Base-by-base conservation (phyloP, 2,329 filamentous ascomycete genomes). In the Phialocephala subalpina region DNA sequence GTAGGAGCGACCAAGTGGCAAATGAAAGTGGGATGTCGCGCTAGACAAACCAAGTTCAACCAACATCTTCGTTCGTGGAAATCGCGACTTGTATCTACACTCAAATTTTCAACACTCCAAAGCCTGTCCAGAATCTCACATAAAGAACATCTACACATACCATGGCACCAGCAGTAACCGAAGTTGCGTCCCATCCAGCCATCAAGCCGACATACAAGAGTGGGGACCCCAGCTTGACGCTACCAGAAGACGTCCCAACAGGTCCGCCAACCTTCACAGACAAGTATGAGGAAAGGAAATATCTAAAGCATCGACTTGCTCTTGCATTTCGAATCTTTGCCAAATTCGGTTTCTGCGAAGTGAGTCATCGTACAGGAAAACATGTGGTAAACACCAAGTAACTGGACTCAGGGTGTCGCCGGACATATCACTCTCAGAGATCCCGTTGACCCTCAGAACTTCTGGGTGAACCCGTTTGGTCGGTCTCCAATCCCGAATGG, bases 201-300 rank as follows among this genome's bases (percentile, higher is more conserved):
- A n/a, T 3, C 7, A 20, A 49, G 33, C 35, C 1, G 11, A 40
- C 38, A 6, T 65, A 65, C 64, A 62, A 40, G 58, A 64, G 53
- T 59, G 62, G 64, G 9, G 49, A 67, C 40, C 67, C 65, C 20
- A 35, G n/a, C 20, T 42, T 67, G 18, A 61, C 67, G 1, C 52
- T 67, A 35, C 62, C 65, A n/a, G 56, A 52, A 33, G 60, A 64
- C 16, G 59, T 63, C 25, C 64, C 64, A 40, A 63, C 29, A 0
- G 82, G 84, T 5, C 86, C 88, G 16, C 87, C 87, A 0, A 78
- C 78, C 49, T 76, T 76, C 62, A 65, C 64, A 25, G 70, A 75
- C 36, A 70, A 70, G 42, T 67, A 72, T 40, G 63, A 73, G 12
- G 72, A 76, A 63, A 66, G 72, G 20, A 64, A 67, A 58, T 75